A percentile compares a stretch with the other conserved stretches of the same genome.
phyloP scores from a whole-genome alignment of 2,329 filamentous ascomycete species.

The Ophiostoma tasmaniense region DNA sequence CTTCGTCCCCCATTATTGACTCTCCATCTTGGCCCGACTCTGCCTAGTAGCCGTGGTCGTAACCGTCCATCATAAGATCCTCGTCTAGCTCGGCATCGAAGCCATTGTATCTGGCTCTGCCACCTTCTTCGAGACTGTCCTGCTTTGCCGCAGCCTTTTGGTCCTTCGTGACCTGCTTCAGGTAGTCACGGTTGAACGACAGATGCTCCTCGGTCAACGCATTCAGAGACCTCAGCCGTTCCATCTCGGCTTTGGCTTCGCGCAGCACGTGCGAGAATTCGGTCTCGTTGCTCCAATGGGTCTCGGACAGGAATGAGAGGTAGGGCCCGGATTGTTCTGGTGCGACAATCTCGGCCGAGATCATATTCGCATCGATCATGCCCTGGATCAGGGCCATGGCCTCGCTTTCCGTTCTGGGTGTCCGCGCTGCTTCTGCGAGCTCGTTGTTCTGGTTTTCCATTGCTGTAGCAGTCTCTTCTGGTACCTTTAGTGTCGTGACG shows the following conservation, averaged over 20 bases:
- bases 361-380: slow-evolving; percentile 49
- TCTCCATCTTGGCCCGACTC: background rate
- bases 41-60: background rate
- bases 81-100: slow-evolving; percentile 8
- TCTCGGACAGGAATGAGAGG: slow-evolving; percentile 41
- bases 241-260: background rate
- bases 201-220: slow-evolving; percentile 46
- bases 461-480: slow-evolving; percentile 33
- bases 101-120: background rate
- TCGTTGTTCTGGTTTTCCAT: slow-evolving; percentile 26
- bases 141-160: background rate
- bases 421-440: background rate
- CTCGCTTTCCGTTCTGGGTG: slow-evolving; percentile 35
- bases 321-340: slow-evolving; percentile 29
- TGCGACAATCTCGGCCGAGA: slow-evolving; percentile 44
- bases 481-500: slow-evolving; percentile 35
- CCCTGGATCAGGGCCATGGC: slow-evolving; percentile 39
- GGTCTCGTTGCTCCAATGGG: slow-evolving; percentile 22
- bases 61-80: slow-evolving; percentile 13
- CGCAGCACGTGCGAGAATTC: slow-evolving; percentile 17
- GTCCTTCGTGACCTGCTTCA: slow-evolving; percentile 25
- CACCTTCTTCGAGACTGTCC: background rate
- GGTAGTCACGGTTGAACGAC: slow-evolving; percentile 47
- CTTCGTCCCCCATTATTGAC: too few relatives aligned
- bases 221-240: slow-evolving; percentile 33